A percentile compares a stretch with the other conserved stretches of the same genome.
Conservation (phyloP, 768 basidiomycete species). For the Flagelloscypha sp. region DNA sequence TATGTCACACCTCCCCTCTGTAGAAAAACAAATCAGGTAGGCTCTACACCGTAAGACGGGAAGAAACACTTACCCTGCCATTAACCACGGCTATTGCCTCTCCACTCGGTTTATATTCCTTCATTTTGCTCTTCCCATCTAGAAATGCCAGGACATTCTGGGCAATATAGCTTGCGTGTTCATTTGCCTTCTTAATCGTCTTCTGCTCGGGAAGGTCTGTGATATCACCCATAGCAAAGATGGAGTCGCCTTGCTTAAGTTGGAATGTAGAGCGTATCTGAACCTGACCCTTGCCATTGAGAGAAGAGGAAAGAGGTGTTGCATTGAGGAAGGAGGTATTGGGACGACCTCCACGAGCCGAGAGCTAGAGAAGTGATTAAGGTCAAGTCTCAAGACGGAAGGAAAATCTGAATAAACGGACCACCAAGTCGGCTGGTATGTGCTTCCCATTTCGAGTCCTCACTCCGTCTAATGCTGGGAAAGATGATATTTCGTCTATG, state of each 20-base stretch:
- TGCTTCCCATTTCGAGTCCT: slow-evolving; percentile 29
- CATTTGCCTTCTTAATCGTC: slow-evolving; percentile 28
- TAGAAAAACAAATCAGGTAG: slow-evolving; percentile 1
- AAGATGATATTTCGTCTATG: slow-evolving; percentile 29
- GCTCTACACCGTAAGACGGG: not conserved
- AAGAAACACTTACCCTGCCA: slow-evolving; percentile 32
- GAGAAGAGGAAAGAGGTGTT: slow-evolving; percentile 9
- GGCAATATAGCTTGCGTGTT: slow-evolving; percentile 25
- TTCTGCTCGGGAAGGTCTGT: slow-evolving; percentile 42
- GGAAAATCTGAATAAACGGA: slow-evolving; percentile 17
- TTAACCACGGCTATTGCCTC: slow-evolving; percentile 38
- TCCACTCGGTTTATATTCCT: slow-evolving; percentile 27
- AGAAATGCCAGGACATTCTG: slow-evolving; percentile 32
- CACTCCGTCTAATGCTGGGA: slow-evolving; percentile 20
- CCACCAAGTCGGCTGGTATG: slow-evolving; percentile 36
- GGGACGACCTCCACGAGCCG: slow-evolving; percentile 14
- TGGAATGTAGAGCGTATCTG: slow-evolving; percentile 35
- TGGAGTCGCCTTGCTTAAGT: slow-evolving; percentile 23
- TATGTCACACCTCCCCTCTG: slow-evolving; percentile 37
- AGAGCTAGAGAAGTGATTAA: not conserved
- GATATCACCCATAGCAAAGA: slow-evolving; percentile 41
- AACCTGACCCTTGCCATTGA: slow-evolving; percentile 25
- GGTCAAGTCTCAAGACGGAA: not conserved
- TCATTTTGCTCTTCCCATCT: slow-evolving; percentile 18
- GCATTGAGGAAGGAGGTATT: slow-evolving; percentile 32